Percentiles rank a stretch among this genome's conserved stretches.
phyloP scores from a whole-genome alignment of 352 stramenopile species.

The Phytophthora boehmeriae region DNA sequence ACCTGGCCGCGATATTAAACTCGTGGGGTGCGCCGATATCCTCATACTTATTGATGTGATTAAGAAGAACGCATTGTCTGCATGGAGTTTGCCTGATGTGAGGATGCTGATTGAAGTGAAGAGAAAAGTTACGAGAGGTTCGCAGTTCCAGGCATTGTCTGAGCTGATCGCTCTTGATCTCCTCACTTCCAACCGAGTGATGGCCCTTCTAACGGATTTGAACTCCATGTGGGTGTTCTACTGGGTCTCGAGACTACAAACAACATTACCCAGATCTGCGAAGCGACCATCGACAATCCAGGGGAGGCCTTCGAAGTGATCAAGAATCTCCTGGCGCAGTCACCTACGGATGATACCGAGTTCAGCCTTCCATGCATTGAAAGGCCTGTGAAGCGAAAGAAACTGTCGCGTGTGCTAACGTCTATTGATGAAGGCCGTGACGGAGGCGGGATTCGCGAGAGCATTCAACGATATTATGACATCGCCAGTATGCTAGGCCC shows the following conservation, averaged over 20 bases:
- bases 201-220: conserved; percentile 54
- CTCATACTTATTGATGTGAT: conserved; percentile 45
- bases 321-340: conserved; percentile 32
- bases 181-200: conserved; percentile 36
- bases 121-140: conserved; percentile 24
- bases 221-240: conserved; percentile 43
- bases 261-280: conserved; percentile 26
- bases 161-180: conserved; percentile 53
- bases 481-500: conserved; percentile 42
- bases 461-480: conserved; percentile 48
- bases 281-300: conserved; percentile 26
- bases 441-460: conserved; percentile 24
- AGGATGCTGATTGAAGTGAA: conserved; percentile 63
- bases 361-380: conserved; percentile 33
- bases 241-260: conserved; percentile 39
- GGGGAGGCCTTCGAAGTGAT: conserved; percentile 42
- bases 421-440: conserved; percentile 19
- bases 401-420: conserved; percentile 20
- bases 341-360: conserved; percentile 30
- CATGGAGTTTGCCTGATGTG: conserved; percentile 37
- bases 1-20: conserved; percentile 34
- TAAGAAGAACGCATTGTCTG: conserved; percentile 8
- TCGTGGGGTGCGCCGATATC: conserved; percentile 44
- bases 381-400: conserved; percentile 43
- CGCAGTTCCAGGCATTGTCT: conserved; percentile 42